phyloP scores from a whole-genome alignment of 2,329 filamentous ascomycete species.

The Parafenestella ontariensis region DNA sequence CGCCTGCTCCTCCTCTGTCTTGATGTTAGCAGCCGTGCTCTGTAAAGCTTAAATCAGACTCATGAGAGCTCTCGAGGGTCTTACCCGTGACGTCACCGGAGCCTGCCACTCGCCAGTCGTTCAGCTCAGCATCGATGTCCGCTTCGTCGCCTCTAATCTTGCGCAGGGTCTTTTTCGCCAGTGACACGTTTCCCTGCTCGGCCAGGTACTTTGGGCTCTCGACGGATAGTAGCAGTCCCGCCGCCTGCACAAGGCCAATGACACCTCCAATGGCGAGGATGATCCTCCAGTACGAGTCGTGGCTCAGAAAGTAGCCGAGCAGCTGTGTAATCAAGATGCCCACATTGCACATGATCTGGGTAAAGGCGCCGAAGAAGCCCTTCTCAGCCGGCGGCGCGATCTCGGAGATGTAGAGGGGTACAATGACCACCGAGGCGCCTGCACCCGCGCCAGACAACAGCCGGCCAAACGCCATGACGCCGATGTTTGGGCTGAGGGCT shows the following conservation, averaged over 20 bases:
- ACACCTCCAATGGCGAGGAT: constrained; percentile 77
- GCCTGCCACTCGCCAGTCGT: constrained; percentile 52
- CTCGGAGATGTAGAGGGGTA: constrained; percentile 94
- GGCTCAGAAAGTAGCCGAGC: constrained; percentile 86
- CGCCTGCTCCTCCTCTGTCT: constrained; percentile 70
- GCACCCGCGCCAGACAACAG: constrained; percentile 83
- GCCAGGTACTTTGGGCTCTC: constrained; percentile 92
- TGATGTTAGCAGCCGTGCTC: constrained; percentile 18
- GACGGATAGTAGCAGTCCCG: constrained; percentile 73
- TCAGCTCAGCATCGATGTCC: constrained; percentile 77
- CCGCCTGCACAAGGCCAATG: constrained; percentile 70
- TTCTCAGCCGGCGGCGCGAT: constrained; percentile 73
- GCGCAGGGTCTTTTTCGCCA: constrained; percentile 73
- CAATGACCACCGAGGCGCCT: constrained; percentile 88
- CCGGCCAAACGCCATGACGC: constrained; percentile 74
- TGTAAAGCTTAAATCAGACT: neutral
- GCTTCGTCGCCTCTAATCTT: constrained; percentile 74
- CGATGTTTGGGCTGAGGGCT: constrained; percentile 72
- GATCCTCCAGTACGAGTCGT: constrained; percentile 79
- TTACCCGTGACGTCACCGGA: constrained; percentile 38
- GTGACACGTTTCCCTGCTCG: constrained; percentile 64
- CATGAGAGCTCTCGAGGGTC: neutral
- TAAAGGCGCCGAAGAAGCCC: constrained; percentile 82
- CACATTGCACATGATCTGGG: constrained; percentile 91
- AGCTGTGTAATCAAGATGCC: constrained; percentile 86